Percentiles rank a stretch among this genome's conserved stretches.
Evolutionary conservation across 176 grass and related monocot species (phyloP).

Genomic region (Triticum dicoccoides): DNA sequence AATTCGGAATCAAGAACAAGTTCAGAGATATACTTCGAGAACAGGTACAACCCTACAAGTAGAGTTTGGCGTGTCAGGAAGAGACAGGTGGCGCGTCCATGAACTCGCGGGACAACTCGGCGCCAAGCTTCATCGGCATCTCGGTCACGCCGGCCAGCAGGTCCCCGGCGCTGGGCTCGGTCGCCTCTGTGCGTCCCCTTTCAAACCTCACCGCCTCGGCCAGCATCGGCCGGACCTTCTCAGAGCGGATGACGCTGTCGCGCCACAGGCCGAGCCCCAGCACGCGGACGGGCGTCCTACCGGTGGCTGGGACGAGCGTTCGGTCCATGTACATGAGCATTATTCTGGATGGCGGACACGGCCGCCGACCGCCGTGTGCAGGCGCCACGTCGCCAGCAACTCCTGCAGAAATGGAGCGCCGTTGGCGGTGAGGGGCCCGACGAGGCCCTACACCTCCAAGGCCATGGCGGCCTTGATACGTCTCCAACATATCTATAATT

Average conservation of each 20-base stretch:
- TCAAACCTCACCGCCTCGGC: neutral
- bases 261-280: slow-evolving; percentile 22
- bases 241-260: neutral
- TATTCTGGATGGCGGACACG: no score
- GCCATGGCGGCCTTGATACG: no score
- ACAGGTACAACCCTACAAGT: neutral
- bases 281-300: neutral
- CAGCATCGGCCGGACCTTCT: slow-evolving; percentile 10
- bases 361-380: no score
- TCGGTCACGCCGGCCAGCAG: neutral
- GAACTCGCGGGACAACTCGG: neutral
- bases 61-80: neutral
- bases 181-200: neutral
- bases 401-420: no score
- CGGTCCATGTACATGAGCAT: no score
- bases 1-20: no score
- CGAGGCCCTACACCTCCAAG: no score
- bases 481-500: no score
- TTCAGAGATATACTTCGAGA: neutral
- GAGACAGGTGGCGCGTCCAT: neutral
- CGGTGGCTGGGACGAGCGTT: neutral
- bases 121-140: slow-evolving; percentile 8
- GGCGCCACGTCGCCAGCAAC: no score
- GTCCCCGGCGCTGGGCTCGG: neutral
- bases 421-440: no score